phyloP scores from a whole-genome alignment of 306 rosid genomes.

The Lathyrus aphaca region DNA sequence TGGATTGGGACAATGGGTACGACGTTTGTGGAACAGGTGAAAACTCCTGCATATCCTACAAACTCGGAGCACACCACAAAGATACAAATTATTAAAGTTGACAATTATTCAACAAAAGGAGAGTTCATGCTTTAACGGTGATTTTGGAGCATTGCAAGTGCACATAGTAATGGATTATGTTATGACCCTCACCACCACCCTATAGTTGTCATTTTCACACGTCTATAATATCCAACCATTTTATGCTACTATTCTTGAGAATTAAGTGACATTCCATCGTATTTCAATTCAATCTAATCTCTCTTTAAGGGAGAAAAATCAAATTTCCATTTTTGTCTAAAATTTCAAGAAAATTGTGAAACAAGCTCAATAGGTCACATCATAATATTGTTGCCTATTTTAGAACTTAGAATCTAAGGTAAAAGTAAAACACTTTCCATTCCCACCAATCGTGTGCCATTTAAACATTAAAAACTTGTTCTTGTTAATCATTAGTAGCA shows the following conservation, averaged over 20 bases:
- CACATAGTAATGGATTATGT: constrained; percentile 31
- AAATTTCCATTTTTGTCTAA: neutral
- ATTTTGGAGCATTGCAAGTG: constrained; percentile 9
- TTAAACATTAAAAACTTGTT: constrained; percentile 8
- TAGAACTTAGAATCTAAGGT: constrained; percentile 21
- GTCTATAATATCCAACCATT: constrained; percentile 8
- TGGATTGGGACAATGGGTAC: neutral
- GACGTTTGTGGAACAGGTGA: constrained; percentile 4
- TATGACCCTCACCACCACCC: constrained; percentile 26
- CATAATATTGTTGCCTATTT: constrained; percentile 28
- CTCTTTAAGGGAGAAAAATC: neutral
- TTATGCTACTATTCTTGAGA: neutral
- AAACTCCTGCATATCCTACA: neutral
- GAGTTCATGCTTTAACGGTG: neutral
- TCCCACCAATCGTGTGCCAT: neutral
- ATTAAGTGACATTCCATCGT: constrained; percentile 41
- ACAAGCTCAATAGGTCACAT: constrained; percentile 36
- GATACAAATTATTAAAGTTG: neutral
- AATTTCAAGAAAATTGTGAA: constrained; percentile 23
- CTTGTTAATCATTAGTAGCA: constrained; percentile 24
- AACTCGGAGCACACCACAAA: neutral
- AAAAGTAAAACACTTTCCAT: constrained; percentile 22
- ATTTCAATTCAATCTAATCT: constrained; percentile 29
- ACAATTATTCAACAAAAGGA: neutral
- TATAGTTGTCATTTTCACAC: constrained; percentile 4